These are phyloP conservation scores for Geotrichum histeridarum DNA, from an alignment of 1,139 yeast species.

Conservation along the genomic window DNA sequence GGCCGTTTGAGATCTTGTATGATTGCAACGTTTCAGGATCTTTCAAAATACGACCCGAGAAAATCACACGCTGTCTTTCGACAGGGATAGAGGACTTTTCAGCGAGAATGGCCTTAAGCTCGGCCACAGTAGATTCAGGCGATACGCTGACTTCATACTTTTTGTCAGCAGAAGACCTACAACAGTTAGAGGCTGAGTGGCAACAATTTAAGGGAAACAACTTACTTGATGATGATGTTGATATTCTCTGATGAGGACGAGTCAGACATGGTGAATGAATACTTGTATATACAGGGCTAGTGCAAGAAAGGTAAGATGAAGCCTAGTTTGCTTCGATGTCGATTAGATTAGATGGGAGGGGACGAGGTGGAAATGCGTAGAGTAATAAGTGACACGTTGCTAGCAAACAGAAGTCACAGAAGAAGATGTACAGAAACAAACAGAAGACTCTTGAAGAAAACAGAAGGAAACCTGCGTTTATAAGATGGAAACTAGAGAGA, in stretches of 20 bases:
- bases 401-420: no score
- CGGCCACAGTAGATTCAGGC: slow-evolving; percentile 53
- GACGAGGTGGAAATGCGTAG: no score
- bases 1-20: slow-evolving; percentile 80
- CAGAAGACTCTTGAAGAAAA: no score
- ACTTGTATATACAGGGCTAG: not conserved
- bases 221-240: slow-evolving; percentile 14
- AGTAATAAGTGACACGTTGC: no score
- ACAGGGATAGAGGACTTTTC: slow-evolving; percentile 59
- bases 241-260: slow-evolving; percentile 3
- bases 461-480: no score
- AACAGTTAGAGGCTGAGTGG: not conserved
- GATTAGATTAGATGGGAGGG: no score
- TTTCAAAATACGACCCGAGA: slow-evolving; percentile 88
- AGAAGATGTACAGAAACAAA: no score
- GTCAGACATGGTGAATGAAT: slow-evolving; percentile 13
- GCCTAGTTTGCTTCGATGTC: no score
- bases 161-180: slow-evolving; percentile 62
- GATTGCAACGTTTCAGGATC: slow-evolving; percentile 68
- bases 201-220: not conserved
- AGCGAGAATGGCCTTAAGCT: slow-evolving; percentile 64
- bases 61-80: slow-evolving; percentile 78
- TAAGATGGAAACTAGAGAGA: no score
- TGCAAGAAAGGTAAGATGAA: no score
- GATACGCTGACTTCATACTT: slow-evolving; percentile 63